Evolutionary conservation across 164 flowering plant species (phyloP), one percentile per base, ranked within the genome.

Genomic region (Umbellularia californica): DNA sequence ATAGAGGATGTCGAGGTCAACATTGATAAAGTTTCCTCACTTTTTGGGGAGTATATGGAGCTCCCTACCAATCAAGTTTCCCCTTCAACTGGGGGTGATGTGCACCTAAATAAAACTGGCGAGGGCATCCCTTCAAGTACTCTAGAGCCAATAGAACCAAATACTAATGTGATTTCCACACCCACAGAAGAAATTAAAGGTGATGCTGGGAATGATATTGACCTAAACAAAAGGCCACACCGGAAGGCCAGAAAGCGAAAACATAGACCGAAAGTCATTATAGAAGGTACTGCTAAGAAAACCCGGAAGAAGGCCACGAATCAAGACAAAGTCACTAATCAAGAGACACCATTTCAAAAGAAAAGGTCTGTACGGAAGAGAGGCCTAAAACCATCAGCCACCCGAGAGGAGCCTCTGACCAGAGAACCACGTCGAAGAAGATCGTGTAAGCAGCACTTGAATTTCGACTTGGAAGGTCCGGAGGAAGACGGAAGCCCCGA

Each of bases 211-310:
- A 58, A 85, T 41, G 76, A 15, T 5, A 65, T 76, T 73, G 89
- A 87, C 70, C 78, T 86, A 71, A 84, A 79, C 71, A 81, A 81
- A 74, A 87, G 94, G 76, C 89, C 95, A 15, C 87, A 82, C 73
- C 88, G 81, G 74, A 94, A 89, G 77, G 79, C 22, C 17, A 88
- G 80, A 68, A 85, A 90, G 71, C 92, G 65, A 82, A 94, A 68
- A n/a, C 71, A 41, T 66, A 30, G 90, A 73, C 97, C 97, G 1
- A 94, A 87, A 80, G 98, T 94, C n/a, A 71, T 90, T 7, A 79
- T 2, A 22, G 95, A 92, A 84, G 88, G 88, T 62, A 83, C 91
- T 77, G 82, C 84, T 12, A 89, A 81, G 71, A 81, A 77, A 55
- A 75, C 85, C 13, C 86, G 80, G 19, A 86, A 84, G 77, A 79